Evolutionary conservation across 176 grass and related monocot genomes (phyloP).

Genomic region (Lolium rigidum): DNA sequence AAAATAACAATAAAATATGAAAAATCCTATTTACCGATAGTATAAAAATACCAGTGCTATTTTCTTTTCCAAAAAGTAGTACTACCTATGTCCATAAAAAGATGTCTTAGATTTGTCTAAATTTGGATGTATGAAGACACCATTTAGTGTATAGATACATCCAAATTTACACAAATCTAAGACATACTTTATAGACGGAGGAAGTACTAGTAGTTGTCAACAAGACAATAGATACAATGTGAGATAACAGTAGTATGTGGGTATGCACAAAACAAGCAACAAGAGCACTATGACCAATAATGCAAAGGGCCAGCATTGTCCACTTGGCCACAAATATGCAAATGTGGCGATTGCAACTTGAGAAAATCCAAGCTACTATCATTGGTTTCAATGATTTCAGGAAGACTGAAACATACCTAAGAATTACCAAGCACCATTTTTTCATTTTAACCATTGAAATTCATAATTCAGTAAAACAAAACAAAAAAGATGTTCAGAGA

Average conservation of each 20-base stretch:
- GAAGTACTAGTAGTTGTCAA: neutral
- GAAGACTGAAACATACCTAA: neutral
- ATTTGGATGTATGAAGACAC: too few species aligned
- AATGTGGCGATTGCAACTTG: conserved; percentile 23
- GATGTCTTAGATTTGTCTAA: too few species aligned
- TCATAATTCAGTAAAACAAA: neutral
- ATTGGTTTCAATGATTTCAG: neutral
- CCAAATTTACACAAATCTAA: too few species aligned
- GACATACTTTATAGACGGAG: too few species aligned
- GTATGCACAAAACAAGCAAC: conserved; percentile 33
- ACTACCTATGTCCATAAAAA: too few species aligned
- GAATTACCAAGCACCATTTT: neutral
- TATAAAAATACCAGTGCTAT: neutral
- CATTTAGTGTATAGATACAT: too few species aligned
- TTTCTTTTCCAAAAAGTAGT: neutral
- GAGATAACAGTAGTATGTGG: neutral
- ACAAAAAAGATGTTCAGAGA: neutral
- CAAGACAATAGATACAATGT: neutral
- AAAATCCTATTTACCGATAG: neutral
- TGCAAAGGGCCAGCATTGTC: conserved; percentile 11
- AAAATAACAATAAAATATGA: neutral
- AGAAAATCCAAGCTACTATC: neutral
- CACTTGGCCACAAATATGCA: neutral
- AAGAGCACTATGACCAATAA: conserved; percentile 12
- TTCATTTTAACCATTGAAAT: neutral